Percentiles rank a stretch among this genome's conserved stretches.
These are phyloP conservation scores for Aurifilum marmelostoma DNA, from an alignment of 2,329 filamentous ascomycete genomes.

Conservation along the genomic window DNA sequence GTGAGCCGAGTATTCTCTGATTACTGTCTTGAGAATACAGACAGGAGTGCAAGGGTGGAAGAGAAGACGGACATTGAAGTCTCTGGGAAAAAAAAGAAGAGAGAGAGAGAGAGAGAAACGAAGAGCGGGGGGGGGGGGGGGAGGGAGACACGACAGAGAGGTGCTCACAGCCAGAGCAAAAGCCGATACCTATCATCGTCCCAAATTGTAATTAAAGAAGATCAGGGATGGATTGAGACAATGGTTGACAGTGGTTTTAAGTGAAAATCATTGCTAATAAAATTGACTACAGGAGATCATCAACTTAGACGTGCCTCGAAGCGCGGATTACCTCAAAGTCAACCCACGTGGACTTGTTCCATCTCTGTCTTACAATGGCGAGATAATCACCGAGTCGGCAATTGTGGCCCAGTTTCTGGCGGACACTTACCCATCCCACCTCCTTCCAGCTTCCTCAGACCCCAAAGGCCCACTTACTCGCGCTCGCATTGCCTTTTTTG, in stretches of 20 bases:
- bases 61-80: no score
- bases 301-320: constrained; percentile 69
- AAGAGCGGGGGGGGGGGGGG: neutral
- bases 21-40: neutral
- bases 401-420: constrained; percentile 73
- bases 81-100: no score
- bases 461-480: constrained; percentile 62
- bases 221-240: no score
- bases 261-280: neutral
- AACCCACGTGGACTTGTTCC: constrained; percentile 83
- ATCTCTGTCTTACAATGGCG: constrained; percentile 64
- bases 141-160: neutral
- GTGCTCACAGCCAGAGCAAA: no score
- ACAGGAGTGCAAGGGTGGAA: no score
- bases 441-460: constrained; percentile 60
- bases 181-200: neutral
- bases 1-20: neutral
- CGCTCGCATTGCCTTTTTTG: constrained; percentile 72
- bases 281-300: constrained; percentile 57
- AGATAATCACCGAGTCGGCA: constrained; percentile 73
- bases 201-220: no score
- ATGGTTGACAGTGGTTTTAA: no score
- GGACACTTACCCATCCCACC: constrained; percentile 69
- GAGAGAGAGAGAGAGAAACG: no score
- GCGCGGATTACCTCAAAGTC: constrained; percentile 73